Conservation (phyloP, 495 filamentous ascomycete species). For the Neurospora discreta region DNA sequence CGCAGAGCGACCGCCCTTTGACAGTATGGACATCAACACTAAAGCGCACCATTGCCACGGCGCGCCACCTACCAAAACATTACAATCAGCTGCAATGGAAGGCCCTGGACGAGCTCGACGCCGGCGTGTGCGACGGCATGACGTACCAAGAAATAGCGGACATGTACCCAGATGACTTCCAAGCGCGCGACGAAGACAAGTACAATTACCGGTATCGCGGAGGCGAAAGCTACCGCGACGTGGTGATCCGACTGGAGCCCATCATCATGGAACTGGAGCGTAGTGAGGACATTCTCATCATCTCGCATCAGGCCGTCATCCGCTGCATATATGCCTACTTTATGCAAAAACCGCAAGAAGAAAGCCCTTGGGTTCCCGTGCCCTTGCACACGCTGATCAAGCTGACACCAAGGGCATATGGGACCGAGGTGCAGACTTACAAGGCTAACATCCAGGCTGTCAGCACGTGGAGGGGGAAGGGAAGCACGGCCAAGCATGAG, state of each 20-base stretch:
- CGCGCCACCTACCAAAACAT: constrained; percentile 59
- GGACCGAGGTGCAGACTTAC: constrained; percentile 75
- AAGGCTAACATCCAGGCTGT: constrained; percentile 88
- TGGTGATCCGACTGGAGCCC: constrained; percentile 92
- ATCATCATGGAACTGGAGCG: constrained; percentile 99
- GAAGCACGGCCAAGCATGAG: constrained; percentile 68
- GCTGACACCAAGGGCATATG: constrained; percentile 88
- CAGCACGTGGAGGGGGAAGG: constrained; percentile 87
- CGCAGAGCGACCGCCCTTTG: constrained; percentile 52
- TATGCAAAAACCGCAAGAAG: constrained; percentile 87
- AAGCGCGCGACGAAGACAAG: constrained; percentile 90
- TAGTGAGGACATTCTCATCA: constrained; percentile 92
- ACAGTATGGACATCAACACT: constrained; percentile 97
- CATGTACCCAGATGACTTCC: constrained; percentile 86
- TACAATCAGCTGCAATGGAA: constrained; percentile 97
- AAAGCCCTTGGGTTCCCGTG: constrained; percentile 87
- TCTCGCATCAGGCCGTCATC: constrained; percentile 93
- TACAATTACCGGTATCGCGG: constrained; percentile 98
- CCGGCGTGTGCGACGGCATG: constrained; percentile 89
- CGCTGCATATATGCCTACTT: constrained; percentile 98
- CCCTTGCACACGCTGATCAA: constrained; percentile 94
- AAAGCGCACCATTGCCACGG: constrained; percentile 84
- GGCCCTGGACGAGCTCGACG: constrained; percentile 92
- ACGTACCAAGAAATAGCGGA: constrained; percentile 88
- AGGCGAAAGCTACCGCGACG: constrained; percentile 93